These are phyloP conservation scores for Stygiomarasmius scandens DNA, from an alignment of 1,284 basidiomycete species.

Conservation along the genomic window DNA sequence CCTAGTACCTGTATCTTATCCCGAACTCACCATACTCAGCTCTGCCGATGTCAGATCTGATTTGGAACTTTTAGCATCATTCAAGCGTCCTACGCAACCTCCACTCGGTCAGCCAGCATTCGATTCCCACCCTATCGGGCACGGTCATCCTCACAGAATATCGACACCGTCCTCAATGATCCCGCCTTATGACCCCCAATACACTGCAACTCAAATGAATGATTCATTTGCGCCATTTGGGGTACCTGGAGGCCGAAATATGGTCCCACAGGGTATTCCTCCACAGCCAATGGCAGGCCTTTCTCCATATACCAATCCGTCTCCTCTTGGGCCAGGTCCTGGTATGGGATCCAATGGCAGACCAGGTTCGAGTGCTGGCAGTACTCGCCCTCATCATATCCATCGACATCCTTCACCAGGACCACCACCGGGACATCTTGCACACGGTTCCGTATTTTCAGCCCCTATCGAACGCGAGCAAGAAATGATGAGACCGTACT, in stretches of 20 bases:
- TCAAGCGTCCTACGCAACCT: conserved; percentile 34
- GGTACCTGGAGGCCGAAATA: not conserved
- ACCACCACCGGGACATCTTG: not conserved
- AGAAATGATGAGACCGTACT: not conserved
- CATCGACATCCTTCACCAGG: not conserved
- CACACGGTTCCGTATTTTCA: not conserved
- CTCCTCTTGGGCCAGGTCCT: not conserved
- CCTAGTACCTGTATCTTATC: conserved; percentile 44
- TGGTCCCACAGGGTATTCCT: not conserved
- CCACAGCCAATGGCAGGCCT: not conserved
- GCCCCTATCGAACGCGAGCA: conserved; percentile 4
- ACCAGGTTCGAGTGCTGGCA: not conserved
- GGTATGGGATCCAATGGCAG: not conserved
- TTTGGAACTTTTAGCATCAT: conserved; percentile 55
- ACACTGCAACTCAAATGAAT: not conserved
- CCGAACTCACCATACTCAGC: conserved; percentile 54
- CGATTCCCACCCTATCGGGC: conserved; percentile 1
- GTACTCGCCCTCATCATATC: not conserved
- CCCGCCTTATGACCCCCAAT: not conserved
- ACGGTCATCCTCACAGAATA: not conserved
- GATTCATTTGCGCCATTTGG: not conserved
- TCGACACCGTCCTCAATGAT: not conserved
- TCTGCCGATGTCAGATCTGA: conserved; percentile 55
- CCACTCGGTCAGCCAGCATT: conserved; percentile 16
- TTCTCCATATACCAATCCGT: not conserved